Conservation (phyloP, 1,284 basidiomycete species). For the Irpex sp. region DNA sequence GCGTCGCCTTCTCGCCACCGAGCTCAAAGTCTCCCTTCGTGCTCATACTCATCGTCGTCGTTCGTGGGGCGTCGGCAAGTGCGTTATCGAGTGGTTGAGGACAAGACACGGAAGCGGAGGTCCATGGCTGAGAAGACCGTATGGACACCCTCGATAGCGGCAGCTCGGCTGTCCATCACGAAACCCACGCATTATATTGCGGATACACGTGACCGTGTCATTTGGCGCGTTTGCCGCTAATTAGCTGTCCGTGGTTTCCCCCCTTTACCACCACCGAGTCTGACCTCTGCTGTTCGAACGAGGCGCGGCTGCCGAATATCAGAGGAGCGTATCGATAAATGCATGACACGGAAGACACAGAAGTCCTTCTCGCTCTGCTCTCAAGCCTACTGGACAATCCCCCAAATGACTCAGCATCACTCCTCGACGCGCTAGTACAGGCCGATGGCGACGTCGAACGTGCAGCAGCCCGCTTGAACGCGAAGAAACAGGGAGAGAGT, state of each 20-base stretch:
- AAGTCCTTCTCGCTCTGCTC: conserved; percentile 63
- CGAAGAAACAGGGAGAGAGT: neutral
- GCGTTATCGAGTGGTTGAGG: neutral
- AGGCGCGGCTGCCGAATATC: no score
- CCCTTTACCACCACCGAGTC: no score
- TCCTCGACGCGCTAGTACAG: conserved; percentile 61
- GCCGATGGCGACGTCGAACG: conserved; percentile 57
- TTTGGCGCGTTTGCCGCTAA: neutral
- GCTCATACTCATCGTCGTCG: neutral
- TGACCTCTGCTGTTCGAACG: neutral
- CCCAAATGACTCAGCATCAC: conserved; percentile 31
- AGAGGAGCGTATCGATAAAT: no score
- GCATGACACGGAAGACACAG: conserved; percentile 48
- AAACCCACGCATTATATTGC: neutral
- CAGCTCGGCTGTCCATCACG: neutral
- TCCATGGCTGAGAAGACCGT: neutral
- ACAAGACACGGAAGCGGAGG: neutral
- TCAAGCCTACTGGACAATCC: conserved; percentile 50
- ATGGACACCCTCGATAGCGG: neutral
- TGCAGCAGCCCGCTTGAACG: conserved; percentile 43
- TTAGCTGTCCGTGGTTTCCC: no score
- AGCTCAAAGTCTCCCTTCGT: neutral
- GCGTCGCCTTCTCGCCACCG: neutral
- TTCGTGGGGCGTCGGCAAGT: neutral
- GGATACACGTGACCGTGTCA: neutral